Evolutionary conservation across 2,329 filamentous ascomycete species (phyloP).

Genomic region (Aspergillus persii): DNA sequence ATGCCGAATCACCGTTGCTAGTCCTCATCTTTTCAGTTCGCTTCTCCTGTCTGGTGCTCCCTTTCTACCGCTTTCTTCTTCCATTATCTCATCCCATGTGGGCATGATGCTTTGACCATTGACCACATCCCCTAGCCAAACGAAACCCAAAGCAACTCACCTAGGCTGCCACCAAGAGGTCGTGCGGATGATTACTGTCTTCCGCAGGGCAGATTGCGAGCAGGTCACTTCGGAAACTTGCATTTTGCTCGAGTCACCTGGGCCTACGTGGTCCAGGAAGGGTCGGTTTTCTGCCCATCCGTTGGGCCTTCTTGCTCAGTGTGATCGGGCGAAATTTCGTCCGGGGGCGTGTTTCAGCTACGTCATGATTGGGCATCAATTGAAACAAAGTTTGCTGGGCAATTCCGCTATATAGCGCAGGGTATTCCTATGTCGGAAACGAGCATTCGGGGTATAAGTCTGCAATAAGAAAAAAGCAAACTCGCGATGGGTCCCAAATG

Average conservation of each 20-base stretch:
- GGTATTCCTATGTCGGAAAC: neutral
- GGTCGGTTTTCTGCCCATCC: neutral
- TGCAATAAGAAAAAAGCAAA: neutral
- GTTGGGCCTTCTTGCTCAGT: slow-evolving; percentile 4
- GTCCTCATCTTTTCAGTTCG: neutral
- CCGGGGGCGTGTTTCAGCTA: slow-evolving; percentile 12
- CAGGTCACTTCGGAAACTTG: slow-evolving; percentile 1
- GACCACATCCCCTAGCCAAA: neutral
- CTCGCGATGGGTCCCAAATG: neutral
- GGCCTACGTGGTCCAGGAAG: slow-evolving; percentile 7
- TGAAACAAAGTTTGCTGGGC: neutral
- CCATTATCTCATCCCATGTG: neutral
- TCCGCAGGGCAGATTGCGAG: neutral
- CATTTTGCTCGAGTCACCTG: neutral
- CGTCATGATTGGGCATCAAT: slow-evolving; percentile 26
- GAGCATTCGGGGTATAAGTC: neutral
- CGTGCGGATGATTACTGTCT: neutral
- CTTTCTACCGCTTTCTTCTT: neutral
- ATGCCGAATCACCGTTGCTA: neutral
- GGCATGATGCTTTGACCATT: neutral
- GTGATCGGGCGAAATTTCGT: neutral
- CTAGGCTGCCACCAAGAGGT: neutral
- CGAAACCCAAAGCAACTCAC: neutral
- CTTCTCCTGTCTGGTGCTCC: neutral
- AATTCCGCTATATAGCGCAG: neutral